These are phyloP conservation scores for Talaromyces marneffei DNA, from an alignment of 2,329 filamentous ascomycete genomes.

Conservation along the genomic window DNA sequence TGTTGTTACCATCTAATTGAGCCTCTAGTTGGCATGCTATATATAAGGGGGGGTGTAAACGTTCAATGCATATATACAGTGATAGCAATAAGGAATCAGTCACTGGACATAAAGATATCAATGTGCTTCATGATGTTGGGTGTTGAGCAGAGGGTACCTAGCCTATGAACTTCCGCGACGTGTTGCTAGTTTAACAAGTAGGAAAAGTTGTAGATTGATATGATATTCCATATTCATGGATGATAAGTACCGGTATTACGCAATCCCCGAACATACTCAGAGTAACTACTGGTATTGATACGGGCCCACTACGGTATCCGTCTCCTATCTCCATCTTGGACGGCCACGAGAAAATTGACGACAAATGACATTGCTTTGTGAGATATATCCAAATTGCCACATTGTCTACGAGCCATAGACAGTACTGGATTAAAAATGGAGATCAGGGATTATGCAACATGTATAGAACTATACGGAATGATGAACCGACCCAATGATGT, in stretches of 20 bases:
- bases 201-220: background rate
- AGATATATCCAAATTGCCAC: background rate
- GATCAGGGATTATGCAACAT: background rate
- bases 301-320: background rate
- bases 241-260: background rate
- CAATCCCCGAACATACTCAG: too few species aligned
- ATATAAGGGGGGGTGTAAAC: background rate
- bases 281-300: too few species aligned
- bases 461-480: background rate
- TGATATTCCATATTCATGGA: background rate
- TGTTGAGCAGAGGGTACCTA: background rate
- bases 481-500: background rate
- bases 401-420: background rate
- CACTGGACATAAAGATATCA: background rate
- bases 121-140: background rate
- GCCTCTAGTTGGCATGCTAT: background rate
- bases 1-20: background rate
- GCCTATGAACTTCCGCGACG: background rate
- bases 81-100: background rate
- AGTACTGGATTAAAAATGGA: background rate
- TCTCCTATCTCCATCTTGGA: background rate
- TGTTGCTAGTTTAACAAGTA: background rate
- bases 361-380: background rate
- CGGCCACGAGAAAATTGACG: background rate
- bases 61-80: background rate